Conservation (phyloP, 768 basidiomycete species). For the Pilatotrama ljubarskyi region DNA sequence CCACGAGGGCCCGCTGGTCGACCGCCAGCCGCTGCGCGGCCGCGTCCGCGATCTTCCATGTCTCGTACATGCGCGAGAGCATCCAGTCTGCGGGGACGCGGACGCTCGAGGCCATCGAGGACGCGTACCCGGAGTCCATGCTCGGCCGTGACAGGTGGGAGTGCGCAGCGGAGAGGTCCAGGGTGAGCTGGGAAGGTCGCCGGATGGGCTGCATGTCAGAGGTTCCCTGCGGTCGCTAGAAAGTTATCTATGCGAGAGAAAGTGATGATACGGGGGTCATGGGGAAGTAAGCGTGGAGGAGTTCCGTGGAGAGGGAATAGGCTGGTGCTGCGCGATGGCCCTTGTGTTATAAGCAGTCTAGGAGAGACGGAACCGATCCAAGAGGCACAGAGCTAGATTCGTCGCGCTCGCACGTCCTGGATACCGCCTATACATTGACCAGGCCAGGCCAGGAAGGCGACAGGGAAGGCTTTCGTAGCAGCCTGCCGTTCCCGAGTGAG, state of each 20-base stretch:
- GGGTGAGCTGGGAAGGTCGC: not conserved
- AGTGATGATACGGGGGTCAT: not conserved
- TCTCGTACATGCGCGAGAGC: slow-evolving; percentile 17
- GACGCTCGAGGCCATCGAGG: slow-evolving; percentile 3
- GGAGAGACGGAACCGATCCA: not conserved
- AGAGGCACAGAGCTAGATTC: not conserved
- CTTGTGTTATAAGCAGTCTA: not conserved
- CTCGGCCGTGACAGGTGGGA: slow-evolving; percentile 3
- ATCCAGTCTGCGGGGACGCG: slow-evolving; percentile 14
- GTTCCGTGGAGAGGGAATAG: not conserved
- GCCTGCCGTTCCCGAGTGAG: not conserved
- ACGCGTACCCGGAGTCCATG: slow-evolving; percentile 20
- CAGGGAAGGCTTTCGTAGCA: not conserved
- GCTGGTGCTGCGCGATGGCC: not conserved
- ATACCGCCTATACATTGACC: slow-evolving; percentile 4
- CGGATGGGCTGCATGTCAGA: slow-evolving; percentile 8
- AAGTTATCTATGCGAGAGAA: not conserved
- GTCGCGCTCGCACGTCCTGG: not conserved
- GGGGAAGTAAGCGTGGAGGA: not conserved
- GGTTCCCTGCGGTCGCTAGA: not conserved
- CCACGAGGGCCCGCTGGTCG: slow-evolving; percentile 10
- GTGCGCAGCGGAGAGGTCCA: not conserved
- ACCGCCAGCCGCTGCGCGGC: slow-evolving; percentile 18
- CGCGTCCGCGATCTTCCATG: slow-evolving; percentile 25
- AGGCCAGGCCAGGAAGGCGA: not conserved